Evolutionary conservation across 352 stramenopile genomes (phyloP).

Genomic region (Phytophthora agathidicida): DNA sequence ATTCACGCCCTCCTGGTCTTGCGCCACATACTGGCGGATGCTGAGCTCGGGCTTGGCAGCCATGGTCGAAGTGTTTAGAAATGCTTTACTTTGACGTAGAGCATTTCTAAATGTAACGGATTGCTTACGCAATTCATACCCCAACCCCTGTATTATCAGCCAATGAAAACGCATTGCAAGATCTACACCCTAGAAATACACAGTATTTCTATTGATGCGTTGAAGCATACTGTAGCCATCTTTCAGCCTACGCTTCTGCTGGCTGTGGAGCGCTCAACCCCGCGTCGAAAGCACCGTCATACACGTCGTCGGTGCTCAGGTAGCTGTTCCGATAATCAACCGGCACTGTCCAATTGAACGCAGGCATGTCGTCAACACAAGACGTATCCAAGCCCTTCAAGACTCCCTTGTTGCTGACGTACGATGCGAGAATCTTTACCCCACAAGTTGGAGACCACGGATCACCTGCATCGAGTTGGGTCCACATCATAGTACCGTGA

Average conservation of each 20-base stretch:
- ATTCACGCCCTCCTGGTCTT: slow-evolving; percentile 25
- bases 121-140: too few species aligned
- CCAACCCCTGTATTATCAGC: too few species aligned
- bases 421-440: slow-evolving; percentile 47
- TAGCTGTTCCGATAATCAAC: slow-evolving; percentile 1
- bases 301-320: slow-evolving; percentile 40
- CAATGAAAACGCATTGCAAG: too few species aligned
- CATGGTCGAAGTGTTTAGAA: too few species aligned
- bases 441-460: slow-evolving; percentile 36
- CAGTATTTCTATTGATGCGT: too few species aligned
- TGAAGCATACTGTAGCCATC: too few species aligned
- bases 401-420: slow-evolving; percentile 39
- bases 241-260: too few species aligned
- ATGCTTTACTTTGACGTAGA: too few species aligned
- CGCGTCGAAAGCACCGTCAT: slow-evolving; percentile 40
- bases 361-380: slow-evolving; percentile 37
- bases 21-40: slow-evolving; percentile 28
- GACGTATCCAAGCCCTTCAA: slow-evolving; percentile 40
- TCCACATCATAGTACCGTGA: slow-evolving; percentile 41
- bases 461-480: slow-evolving; percentile 25
- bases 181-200: too few species aligned
- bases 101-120: too few species aligned
- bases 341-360: slow-evolving; percentile 31
- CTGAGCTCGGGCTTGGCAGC: slow-evolving; percentile 6
- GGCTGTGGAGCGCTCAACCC: slow-evolving; percentile 18